Base-by-base conservation (phyloP, 139 green algal genomes). In the Chlorella sp. region DNA sequence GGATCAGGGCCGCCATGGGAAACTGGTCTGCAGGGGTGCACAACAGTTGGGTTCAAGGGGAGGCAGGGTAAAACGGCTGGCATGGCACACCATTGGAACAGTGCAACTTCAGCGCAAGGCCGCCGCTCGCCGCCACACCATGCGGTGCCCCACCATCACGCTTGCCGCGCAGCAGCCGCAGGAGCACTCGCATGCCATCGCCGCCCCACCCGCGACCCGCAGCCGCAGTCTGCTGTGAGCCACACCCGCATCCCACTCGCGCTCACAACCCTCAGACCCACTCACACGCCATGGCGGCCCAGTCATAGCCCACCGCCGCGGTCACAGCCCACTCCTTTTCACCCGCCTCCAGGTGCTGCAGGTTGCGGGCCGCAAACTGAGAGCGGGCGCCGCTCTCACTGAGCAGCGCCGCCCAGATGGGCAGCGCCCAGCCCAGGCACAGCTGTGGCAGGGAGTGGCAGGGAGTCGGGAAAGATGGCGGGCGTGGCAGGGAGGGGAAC, bases 401-500 rank as follows among this genome's bases (percentile, higher is more conserved):
- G 54, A 82, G 54, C 36, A 38, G 36, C 38, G 56, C 76, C 2
- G 38, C 56, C 76, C 76, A 82, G 22, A 82, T 30, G 9, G 76
- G 76, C 76, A 82, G 56, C 76, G 38, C 54, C 76, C 54, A 72
- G 24, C 76, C 76, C 24, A 82, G 26, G 54, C 56, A 70, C 16
- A 82, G 54, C 76, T 82, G 76, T 38, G 20, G 68, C 51, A 44
- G 20, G 19, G 38, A 3, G 17, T 3, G 3, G 46, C n/a, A 32
- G 38, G 56, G 11, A 3, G 30, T 17, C 11, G 69, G 22, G 69
- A 40, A 34, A 48, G 69, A 19, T 16, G 46, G 30, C 46, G 32
- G 46, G 43, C 14, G 22, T 8, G 36, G 9, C 34, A 17, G 7
- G 11, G 41, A 30, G 72, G 13, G 13, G 16, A 17, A 44, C 4